Conservation (phyloP, 139 green algal species). For the Coccomyxa sp. region DNA sequence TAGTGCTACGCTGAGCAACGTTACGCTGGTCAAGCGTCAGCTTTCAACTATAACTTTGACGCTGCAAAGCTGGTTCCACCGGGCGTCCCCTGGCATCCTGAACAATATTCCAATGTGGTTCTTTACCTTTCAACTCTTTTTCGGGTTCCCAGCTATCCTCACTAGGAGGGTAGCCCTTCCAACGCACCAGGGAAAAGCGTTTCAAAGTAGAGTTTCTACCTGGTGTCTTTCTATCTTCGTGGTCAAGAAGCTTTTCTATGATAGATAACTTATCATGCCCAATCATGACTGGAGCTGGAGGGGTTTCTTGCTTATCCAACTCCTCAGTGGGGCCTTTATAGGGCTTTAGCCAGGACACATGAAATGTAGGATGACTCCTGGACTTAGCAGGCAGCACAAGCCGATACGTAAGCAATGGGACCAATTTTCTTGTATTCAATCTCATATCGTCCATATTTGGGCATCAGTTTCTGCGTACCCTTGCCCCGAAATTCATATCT, state of each 20-base stretch:
- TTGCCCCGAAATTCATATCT: not conserved
- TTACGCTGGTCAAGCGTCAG: no score
- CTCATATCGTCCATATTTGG: not conserved
- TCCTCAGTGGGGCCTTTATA: not conserved
- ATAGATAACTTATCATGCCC: not conserved
- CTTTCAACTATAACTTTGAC: not conserved
- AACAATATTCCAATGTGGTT: not conserved
- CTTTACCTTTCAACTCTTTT: not conserved
- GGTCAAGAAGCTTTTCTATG: not conserved
- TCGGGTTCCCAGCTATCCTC: not conserved
- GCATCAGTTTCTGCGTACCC: slow-evolving; percentile 4
- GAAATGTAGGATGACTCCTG: not conserved
- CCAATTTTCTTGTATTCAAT: not conserved
- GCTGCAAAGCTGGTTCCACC: not conserved
- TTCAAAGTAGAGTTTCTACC: not conserved
- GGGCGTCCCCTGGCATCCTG: not conserved
- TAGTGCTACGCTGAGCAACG: no score
- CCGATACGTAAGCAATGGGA: not conserved
- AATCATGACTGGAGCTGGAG: not conserved
- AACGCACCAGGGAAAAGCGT: not conserved
- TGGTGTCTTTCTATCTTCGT: not conserved
- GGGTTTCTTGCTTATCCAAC: not conserved
- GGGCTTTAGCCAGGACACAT: not conserved
- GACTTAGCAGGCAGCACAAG: not conserved
- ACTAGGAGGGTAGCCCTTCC: not conserved